phyloP scores from a whole-genome alignment of 2,329 filamentous ascomycete species.

The Taxawa tesnikishii region DNA sequence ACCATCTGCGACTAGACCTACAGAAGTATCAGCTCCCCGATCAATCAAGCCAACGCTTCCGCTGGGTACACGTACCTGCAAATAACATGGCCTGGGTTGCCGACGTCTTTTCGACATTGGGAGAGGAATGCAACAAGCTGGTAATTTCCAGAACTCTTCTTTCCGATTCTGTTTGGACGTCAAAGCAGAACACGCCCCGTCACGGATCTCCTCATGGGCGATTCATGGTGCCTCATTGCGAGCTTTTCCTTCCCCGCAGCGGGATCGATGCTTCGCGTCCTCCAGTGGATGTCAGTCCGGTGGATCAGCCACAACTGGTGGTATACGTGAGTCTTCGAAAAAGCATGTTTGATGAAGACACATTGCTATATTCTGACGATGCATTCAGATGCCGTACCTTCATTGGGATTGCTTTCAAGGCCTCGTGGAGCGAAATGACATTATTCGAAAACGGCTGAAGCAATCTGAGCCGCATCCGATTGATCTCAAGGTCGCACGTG shows the following conservation, averaged over 20 bases:
- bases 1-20: background rate
- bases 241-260: constrained; percentile 20
- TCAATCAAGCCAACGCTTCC: constrained; percentile 3
- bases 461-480: constrained; percentile 46
- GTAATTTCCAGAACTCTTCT: background rate
- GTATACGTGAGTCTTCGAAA: constrained; percentile 8
- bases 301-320: constrained; percentile 9
- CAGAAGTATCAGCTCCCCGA: constrained; percentile 2
- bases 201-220: constrained; percentile 28
- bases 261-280: no score
- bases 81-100: constrained; percentile 7
- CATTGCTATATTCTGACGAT: no score
- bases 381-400: constrained; percentile 47
- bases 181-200: constrained; percentile 22
- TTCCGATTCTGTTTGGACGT: constrained; percentile 16
- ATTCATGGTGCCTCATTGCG: constrained; percentile 23
- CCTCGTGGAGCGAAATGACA: constrained; percentile 42
- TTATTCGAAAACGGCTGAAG: constrained; percentile 39
- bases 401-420: constrained; percentile 53
- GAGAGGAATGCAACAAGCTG: background rate
- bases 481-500: constrained; percentile 39
- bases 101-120: constrained; percentile 3
- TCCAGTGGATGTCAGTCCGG: constrained; percentile 11
- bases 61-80: constrained; percentile 8
- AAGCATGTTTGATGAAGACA: no score